phyloP scores from a whole-genome alignment of 1,139 yeast genomes.

The Diutina neorugosa region DNA sequence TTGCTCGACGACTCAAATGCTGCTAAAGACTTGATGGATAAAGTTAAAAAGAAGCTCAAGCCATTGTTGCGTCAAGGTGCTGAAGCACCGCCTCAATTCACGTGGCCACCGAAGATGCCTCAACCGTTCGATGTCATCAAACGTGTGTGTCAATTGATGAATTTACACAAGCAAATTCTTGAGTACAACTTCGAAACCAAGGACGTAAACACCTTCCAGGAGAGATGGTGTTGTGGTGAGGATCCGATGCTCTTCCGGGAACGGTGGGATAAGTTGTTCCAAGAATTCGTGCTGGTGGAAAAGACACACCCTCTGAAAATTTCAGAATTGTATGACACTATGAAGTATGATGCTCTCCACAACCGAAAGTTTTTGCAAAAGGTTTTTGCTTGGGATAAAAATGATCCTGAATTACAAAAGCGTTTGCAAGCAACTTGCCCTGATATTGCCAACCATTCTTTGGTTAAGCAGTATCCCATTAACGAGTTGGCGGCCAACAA shows the following conservation, averaged over 20 bases:
- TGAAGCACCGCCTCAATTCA: constrained; percentile 96
- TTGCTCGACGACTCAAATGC: constrained; percentile 94
- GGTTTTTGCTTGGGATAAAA: constrained; percentile 65
- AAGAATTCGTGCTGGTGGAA: constrained; percentile 84
- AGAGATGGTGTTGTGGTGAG: constrained; percentile 94
- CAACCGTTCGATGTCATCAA: constrained; percentile 91
- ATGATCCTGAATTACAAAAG: constrained; percentile 30
- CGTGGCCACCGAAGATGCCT: constrained; percentile 99
- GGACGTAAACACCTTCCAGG: constrained; percentile 59
- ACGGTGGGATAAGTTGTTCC: constrained; percentile 94
- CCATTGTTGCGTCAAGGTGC: constrained; percentile 91
- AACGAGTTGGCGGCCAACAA: constrained; percentile 68
- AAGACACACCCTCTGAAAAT: constrained; percentile 97
- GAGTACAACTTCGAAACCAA: constrained; percentile 63
- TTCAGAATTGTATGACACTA: constrained; percentile 91
- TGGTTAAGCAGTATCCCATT: constrained; percentile 72
- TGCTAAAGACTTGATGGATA: constrained; percentile 95
- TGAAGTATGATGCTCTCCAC: constrained; percentile 97
- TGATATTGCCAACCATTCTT: constrained; percentile 45
- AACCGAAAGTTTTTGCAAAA: constrained; percentile 80
- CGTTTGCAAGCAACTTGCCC: constrained; percentile 28
- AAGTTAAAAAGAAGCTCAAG: constrained; percentile 91
- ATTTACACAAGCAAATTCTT: constrained; percentile 78
- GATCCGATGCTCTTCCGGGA: constrained; percentile 84
- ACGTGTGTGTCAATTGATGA: constrained; percentile 92